These are phyloP conservation scores for Diaporthe ilicicola DNA, from an alignment of 2,329 filamentous ascomycete genomes.

Conservation along the genomic window DNA sequence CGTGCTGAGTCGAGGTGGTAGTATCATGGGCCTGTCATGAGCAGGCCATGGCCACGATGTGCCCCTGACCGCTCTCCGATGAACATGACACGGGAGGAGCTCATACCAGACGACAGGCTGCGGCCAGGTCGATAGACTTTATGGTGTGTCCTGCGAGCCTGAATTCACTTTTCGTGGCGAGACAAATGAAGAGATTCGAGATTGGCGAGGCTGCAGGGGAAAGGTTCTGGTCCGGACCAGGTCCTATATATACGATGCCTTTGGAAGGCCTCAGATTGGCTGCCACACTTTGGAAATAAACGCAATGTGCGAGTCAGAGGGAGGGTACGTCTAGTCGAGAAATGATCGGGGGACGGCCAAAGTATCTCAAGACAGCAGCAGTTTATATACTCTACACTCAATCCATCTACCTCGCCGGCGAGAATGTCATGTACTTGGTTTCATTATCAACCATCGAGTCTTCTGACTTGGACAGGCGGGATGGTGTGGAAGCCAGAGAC, in stretches of 20 bases:
- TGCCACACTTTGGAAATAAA: not conserved
- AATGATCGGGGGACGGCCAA: not conserved
- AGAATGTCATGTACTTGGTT: conserved; percentile 31
- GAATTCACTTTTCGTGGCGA: not conserved
- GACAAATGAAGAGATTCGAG: conserved; percentile 2
- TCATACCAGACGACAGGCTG: conserved; percentile 3
- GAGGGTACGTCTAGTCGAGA: conserved; percentile 1
- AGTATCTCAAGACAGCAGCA: conserved; percentile 14
- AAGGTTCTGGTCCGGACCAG: not conserved
- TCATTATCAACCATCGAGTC: conserved; percentile 24
- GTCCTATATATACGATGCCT: conserved; percentile 20
- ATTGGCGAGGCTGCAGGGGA: conserved; percentile 3
- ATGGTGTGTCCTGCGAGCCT: not conserved
- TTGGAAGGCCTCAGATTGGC: conserved; percentile 14
- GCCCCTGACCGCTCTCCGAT: not conserved
- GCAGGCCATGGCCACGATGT: not conserved
- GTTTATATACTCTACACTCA: conserved; percentile 31
- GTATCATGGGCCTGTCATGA: not conserved
- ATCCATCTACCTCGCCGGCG: conserved; percentile 2
- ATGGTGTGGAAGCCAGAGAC: conserved; percentile 39
- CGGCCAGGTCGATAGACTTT: not conserved
- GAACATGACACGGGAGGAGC: not conserved
- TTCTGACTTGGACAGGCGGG: conserved; percentile 39
- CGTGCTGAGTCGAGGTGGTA: not conserved
- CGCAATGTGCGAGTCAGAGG: conserved; percentile 23